Evolutionary conservation across 169 alveolate genomes (phyloP).

Genomic region (Eimeria falciformis): DNA sequence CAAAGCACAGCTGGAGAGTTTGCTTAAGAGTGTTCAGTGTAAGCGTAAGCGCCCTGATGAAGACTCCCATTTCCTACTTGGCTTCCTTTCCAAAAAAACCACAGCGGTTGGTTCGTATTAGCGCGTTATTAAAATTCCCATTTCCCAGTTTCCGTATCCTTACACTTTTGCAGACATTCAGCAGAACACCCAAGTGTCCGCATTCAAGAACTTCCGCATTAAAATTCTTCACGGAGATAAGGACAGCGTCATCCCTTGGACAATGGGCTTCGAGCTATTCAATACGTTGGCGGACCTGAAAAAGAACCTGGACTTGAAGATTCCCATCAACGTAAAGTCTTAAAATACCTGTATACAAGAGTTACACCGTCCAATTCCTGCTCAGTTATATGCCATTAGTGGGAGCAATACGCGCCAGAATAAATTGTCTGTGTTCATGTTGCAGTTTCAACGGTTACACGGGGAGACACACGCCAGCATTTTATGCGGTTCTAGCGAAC

Average conservation of each 20-base stretch:
- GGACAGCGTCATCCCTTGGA: constrained; percentile 72
- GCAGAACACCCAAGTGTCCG: constrained; percentile 11
- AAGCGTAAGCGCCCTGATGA: neutral
- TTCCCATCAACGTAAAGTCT: constrained; percentile 24
- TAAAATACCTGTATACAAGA: no score
- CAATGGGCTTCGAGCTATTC: constrained; percentile 69
- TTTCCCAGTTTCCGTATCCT: neutral
- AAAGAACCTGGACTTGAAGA: neutral
- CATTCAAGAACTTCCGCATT: constrained; percentile 67
- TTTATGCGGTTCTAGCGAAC: constrained; percentile 43
- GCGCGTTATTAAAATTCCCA: no score
- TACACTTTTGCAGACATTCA: constrained; percentile 13
- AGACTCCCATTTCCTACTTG: no score
- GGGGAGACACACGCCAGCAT: constrained; percentile 63
- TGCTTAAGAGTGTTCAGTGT: constrained; percentile 3
- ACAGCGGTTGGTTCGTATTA: no score
- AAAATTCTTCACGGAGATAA: constrained; percentile 71
- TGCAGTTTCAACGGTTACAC: constrained; percentile 45
- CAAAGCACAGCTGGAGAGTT: constrained; percentile 11
- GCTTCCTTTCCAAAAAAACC: no score
- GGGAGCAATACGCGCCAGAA: no score
- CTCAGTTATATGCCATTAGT: no score
- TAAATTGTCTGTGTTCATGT: no score
- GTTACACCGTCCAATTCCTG: no score
- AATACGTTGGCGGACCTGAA: neutral